Evolutionary conservation across 78 protist genomes (phyloP).

Genomic region (Reticulomyxa filosa): DNA sequence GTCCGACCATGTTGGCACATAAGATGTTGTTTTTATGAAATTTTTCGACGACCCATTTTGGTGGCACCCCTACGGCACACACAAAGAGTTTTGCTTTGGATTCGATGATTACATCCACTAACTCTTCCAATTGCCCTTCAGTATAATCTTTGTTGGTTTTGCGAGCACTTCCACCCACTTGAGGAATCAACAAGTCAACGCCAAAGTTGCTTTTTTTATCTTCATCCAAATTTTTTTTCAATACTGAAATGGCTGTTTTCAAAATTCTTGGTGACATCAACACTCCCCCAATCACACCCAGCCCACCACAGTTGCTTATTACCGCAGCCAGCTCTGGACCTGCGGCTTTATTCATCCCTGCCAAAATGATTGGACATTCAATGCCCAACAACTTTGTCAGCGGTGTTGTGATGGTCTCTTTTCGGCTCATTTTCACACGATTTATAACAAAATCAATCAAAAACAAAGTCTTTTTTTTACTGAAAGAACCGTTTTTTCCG

Average conservation of each 20-base stretch:
- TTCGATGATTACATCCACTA: conserved; percentile 6
- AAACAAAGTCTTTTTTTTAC: too few relatives aligned
- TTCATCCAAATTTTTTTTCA: not conserved
- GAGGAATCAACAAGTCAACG: conserved; percentile 11
- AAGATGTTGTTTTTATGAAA: not conserved
- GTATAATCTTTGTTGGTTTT: conserved; percentile 17
- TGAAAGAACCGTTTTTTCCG: too few relatives aligned
- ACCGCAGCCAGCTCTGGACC: conserved; percentile 11
- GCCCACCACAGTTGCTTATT: conserved; percentile 9
- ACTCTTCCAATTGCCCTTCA: conserved; percentile 2
- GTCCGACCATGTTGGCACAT: not conserved
- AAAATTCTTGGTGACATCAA: not conserved
- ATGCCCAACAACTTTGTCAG: not conserved
- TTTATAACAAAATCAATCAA: too few relatives aligned
- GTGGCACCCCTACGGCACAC: conserved; percentile 12
- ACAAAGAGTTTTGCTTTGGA: not conserved
- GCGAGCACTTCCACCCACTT: conserved; percentile 17
- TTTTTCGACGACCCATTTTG: conserved; percentile 12
- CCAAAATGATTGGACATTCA: conserved; percentile 4
- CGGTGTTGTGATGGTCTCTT: not conserved
- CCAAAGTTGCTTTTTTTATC: not conserved
- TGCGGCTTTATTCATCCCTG: conserved; percentile 12
- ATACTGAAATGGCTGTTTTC: not conserved
- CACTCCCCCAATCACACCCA: conserved; percentile 12
- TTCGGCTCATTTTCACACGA: too few relatives aligned